Base-by-base conservation (phyloP, 2,329 filamentous ascomycete genomes). In the Claviceps cyperi region DNA sequence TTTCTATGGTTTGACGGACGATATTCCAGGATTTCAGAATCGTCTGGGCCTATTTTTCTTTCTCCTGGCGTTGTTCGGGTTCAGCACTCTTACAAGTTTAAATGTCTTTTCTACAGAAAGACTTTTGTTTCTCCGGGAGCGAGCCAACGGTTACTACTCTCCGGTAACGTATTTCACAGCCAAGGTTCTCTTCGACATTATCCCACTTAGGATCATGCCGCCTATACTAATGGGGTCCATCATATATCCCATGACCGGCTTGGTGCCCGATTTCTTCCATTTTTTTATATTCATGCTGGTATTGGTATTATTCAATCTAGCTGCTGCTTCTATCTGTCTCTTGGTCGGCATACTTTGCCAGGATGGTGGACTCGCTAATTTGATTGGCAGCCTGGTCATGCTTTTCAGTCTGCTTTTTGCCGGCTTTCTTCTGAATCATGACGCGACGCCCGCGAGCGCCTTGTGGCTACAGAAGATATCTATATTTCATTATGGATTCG, bases 401-500 rank as follows among this genome's bases (percentile, higher is more conserved):
- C 75, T 98, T 8, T 98, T 98, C 74, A 94, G 86, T 63, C 71
- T 98, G 53, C 76, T 98, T 9, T 97, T 98, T 65, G 91, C 90
- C 1, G 92, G 92, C 51, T 81, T 98, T 52, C 74, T 98, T 51
- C 78, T 98, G 53, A 98, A 98, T 66, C 89, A 95, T 63, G 83
- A 96, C 64, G 89, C 87, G 32, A 96, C 96, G 49, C 92, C 92
- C 1, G 74, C 78, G 47, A 80, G 86, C 2, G 86, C 91, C 2
- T 68, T 89, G 54, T 98, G 92, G 92, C 69, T 98, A 48, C 92
- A 98, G 72, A 80, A 78, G 69, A 71, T 98, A 8, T 96, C 90
- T 1, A 98, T 98, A 55, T 98, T 98, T 76, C 92, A 98, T 64
- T 98, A 94, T 62, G 91, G 84, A 5, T 97, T 97, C 59, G 92